Conservation (phyloP, 345 rosid species). For the Acer campestre region DNA sequence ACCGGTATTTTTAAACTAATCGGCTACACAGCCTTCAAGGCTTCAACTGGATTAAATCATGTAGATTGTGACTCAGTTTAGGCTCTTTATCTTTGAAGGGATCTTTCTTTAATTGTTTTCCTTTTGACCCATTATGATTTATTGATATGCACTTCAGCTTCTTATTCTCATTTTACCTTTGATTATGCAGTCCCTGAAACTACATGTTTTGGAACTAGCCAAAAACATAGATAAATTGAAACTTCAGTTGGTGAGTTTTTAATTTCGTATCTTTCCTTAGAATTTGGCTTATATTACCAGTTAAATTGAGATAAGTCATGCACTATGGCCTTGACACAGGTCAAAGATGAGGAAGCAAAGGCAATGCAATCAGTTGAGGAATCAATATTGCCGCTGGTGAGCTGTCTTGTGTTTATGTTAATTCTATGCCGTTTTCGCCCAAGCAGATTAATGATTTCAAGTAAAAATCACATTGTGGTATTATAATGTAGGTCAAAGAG, state of each 20-base stretch:
- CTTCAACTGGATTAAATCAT: background rate
- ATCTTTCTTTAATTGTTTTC: background rate
- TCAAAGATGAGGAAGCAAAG: constrained; percentile 45
- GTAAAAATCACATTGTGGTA: background rate
- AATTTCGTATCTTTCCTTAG: constrained; percentile 11
- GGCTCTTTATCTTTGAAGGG: background rate
- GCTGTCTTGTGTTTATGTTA: constrained; percentile 24
- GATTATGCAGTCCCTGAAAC: constrained; percentile 79
- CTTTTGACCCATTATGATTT: background rate
- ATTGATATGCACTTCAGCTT: background rate
- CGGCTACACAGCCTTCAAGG: background rate
- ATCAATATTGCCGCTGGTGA: constrained; percentile 40
- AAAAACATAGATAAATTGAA: constrained; percentile 62
- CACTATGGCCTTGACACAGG: constrained; percentile 43
- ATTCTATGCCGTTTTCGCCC: constrained; percentile 17
- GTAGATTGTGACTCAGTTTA: background rate
- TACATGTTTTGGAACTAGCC: constrained; percentile 80
- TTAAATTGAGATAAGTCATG: background rate
- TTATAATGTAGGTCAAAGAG: constrained; percentile 41
- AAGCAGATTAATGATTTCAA: constrained; percentile 20
- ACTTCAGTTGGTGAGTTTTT: constrained; percentile 65
- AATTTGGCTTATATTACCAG: background rate
- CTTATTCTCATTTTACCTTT: constrained; percentile 20
- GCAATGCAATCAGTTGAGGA: constrained; percentile 37
- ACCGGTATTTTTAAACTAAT: no score